phyloP scores from a whole-genome alignment of 768 basidiomycete genomes.

The Pholiota microspora region DNA sequence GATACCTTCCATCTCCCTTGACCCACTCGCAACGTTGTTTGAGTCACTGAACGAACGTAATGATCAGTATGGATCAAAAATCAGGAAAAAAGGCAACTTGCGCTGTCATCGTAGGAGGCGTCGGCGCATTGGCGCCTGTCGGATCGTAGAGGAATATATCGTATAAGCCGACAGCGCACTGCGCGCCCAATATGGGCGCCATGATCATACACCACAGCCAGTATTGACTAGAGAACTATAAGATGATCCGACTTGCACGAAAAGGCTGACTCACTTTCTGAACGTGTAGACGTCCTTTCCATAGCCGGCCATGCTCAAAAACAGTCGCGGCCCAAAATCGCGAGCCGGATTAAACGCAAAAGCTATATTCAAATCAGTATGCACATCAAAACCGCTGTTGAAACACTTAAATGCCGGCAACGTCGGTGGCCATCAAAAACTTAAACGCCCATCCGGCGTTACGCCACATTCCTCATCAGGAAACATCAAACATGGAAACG shows the following conservation, averaged over 20 bases:
- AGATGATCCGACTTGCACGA: constrained; percentile 1
- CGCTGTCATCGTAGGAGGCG: neutral
- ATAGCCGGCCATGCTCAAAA: constrained; percentile 72
- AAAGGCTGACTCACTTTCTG: constrained; percentile 31
- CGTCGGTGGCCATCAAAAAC: neutral
- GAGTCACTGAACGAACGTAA: neutral
- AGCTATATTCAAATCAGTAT: constrained; percentile 26
- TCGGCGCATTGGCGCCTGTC: neutral
- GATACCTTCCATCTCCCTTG: too few relatives aligned
- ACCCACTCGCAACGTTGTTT: neutral
- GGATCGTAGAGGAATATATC: constrained; percentile 51
- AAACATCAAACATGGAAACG: neutral
- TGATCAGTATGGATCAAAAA: too few relatives aligned
- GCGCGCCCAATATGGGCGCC: constrained; percentile 58
- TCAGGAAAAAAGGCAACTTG: neutral
- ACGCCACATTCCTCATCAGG: too few relatives aligned
- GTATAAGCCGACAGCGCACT: constrained; percentile 36
- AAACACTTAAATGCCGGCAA: neutral
- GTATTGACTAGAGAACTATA: constrained; percentile 48
- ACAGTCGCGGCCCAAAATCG: constrained; percentile 66
- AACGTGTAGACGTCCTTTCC: constrained; percentile 48
- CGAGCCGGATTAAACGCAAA: constrained; percentile 70
- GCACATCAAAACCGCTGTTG: neutral
- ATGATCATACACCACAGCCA: constrained; percentile 72
- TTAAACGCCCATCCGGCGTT: neutral